A percentile compares a stretch with the other conserved stretches of the same genome.
Conservation (phyloP, 176 grass and related monocot species). For the Avena sativa region DNA sequence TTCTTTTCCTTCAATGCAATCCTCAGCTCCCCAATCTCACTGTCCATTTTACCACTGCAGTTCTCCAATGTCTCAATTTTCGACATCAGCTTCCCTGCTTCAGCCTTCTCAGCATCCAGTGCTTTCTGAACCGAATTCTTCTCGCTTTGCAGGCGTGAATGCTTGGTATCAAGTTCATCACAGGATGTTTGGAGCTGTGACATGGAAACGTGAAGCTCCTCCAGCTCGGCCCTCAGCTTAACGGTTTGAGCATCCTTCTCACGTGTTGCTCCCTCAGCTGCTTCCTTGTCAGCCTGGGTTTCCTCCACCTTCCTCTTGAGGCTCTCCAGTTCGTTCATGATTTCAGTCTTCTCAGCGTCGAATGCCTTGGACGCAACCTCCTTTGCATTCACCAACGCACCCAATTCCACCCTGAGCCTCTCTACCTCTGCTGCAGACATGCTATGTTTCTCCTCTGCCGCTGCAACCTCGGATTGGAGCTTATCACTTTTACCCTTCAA, state of each 20-base stretch:
- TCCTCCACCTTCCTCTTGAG: constrained; percentile 40
- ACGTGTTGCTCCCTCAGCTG: background rate
- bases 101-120: constrained; percentile 47
- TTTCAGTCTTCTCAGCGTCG: constrained; percentile 37
- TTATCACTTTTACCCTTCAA: constrained; percentile 40
- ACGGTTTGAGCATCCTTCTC: constrained; percentile 42
- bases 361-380: constrained; percentile 39
- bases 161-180: constrained; percentile 23
- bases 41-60: constrained; percentile 41
- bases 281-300: constrained; percentile 51
- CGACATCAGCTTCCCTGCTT: constrained; percentile 39
- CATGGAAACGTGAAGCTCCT: constrained; percentile 43
- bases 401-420: constrained; percentile 43
- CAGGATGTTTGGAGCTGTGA: constrained; percentile 45
- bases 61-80: constrained; percentile 55
- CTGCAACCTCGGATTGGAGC: constrained; percentile 29
- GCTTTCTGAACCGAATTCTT: constrained; percentile 46
- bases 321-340: background rate
- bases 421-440: constrained; percentile 46
- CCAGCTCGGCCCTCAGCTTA: constrained; percentile 47
- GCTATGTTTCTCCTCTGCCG: constrained; percentile 29
- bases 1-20: constrained; percentile 35
- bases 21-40: constrained; percentile 51
- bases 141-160: constrained; percentile 32
- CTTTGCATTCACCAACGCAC: constrained; percentile 41